These are phyloP conservation scores for Neonectria sp. DNA, from an alignment of 2,329 filamentous ascomycete genomes.

Conservation along the genomic window DNA sequence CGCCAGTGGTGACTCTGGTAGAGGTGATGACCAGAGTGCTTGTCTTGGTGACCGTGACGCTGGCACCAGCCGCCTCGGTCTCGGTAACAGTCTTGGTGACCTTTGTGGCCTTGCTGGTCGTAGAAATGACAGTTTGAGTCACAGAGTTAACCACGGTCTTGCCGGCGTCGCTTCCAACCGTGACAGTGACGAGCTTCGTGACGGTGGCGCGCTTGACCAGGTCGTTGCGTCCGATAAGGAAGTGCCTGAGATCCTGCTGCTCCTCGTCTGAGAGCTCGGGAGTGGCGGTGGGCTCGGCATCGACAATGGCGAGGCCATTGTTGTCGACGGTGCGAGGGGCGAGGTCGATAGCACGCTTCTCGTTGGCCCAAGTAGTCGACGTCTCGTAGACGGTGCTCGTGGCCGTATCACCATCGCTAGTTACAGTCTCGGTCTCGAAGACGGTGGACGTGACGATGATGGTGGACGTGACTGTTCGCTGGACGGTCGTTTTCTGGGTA, in stretches of 20 bases:
- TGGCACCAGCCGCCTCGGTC: constrained; percentile 54
- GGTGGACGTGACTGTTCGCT: constrained; percentile 50
- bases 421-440: constrained; percentile 56
- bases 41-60: constrained; percentile 56
- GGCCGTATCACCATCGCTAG: constrained; percentile 53
- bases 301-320: constrained; percentile 25
- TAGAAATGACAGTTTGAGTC: constrained; percentile 52
- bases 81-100: constrained; percentile 51
- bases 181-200: constrained; percentile 52
- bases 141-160: constrained; percentile 49
- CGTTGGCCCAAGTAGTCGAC: constrained; percentile 51
- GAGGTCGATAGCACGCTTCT: constrained; percentile 52
- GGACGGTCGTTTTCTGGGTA: constrained; percentile 50
- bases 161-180: constrained; percentile 41
- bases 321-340: constrained; percentile 46
- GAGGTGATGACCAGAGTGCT: constrained; percentile 55
- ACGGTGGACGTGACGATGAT: constrained; percentile 53
- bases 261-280: constrained; percentile 34
- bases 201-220: constrained; percentile 55
- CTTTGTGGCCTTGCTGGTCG: constrained; percentile 48
- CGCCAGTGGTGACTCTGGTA: constrained; percentile 51
- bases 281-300: constrained; percentile 38
- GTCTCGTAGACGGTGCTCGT: constrained; percentile 55
- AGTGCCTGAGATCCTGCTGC: constrained; percentile 34
- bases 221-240: constrained; percentile 35